These are phyloP conservation scores for Zoysia matrella DNA, from an alignment of 202 grass and related monocot genomes.

Conservation along the genomic window DNA sequence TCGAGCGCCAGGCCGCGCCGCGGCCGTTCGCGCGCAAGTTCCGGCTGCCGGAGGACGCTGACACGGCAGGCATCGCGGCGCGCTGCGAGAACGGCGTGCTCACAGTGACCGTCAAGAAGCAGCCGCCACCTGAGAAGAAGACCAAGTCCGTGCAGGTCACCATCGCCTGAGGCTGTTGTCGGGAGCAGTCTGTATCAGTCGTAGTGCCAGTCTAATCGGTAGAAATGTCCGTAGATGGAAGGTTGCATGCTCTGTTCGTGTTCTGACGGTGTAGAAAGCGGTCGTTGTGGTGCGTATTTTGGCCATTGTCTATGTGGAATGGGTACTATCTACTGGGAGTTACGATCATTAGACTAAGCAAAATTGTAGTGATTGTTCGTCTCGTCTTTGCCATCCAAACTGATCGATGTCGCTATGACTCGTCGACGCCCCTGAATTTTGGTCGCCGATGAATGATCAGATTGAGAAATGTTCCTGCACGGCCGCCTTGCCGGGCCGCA, in stretches of 20 bases:
- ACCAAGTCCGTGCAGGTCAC: conserved; percentile 59
- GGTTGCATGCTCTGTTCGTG: conserved; percentile 5
- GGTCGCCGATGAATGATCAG: too few species aligned
- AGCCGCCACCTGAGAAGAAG: conserved; percentile 68
- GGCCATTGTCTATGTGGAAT: neutral
- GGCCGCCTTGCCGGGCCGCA: too few species aligned
- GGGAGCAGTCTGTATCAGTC: neutral
- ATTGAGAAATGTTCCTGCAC: too few species aligned
- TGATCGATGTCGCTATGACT: too few species aligned
- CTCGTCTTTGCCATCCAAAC: too few species aligned
- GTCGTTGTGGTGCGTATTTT: too few species aligned
- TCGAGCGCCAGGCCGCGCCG: conserved; percentile 46
- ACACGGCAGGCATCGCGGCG: conserved; percentile 50
- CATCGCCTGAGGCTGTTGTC: conserved; percentile 35
- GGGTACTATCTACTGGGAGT: neutral
- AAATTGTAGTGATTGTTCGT: neutral
- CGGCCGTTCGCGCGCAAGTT: conserved; percentile 73
- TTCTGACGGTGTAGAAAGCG: neutral
- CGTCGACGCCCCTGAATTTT: too few species aligned
- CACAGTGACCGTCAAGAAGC: conserved; percentile 68
- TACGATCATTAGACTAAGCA: too few species aligned
- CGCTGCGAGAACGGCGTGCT: conserved; percentile 78
- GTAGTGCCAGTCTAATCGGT: neutral
- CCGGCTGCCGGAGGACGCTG: conserved; percentile 69
- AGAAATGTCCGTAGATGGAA: neutral